phyloP scores from a whole-genome alignment of 768 basidiomycete genomes.

The Suillus lakei region DNA sequence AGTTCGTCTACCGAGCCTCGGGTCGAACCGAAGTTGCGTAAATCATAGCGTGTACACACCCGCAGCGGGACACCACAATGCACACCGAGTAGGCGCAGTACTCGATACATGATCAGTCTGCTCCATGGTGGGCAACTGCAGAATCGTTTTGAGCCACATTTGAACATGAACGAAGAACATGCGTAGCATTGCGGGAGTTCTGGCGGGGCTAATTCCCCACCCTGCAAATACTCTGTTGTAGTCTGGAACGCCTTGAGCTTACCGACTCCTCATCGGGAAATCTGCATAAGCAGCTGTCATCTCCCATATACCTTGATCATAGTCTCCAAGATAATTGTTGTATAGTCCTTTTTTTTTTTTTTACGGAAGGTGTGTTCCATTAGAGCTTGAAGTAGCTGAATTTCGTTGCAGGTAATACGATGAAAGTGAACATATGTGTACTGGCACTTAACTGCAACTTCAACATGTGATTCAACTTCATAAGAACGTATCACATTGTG shows the following conservation, averaged over 20 bases:
- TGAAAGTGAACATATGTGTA: not conserved
- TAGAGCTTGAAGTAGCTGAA: not conserved
- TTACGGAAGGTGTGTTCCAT: not conserved
- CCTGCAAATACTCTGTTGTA: not conserved
- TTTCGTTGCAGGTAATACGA: not conserved
- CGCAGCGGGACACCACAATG: slow-evolving; percentile 36
- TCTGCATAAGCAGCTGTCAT: not conserved
- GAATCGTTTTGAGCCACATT: not conserved
- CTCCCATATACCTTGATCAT: not conserved
- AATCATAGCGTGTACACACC: slow-evolving; percentile 42
- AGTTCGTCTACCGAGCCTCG: slow-evolving; percentile 44
- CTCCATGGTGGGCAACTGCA: not conserved
- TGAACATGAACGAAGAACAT: not conserved
- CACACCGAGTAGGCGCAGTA: slow-evolving; percentile 19
- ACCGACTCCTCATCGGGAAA: not conserved
- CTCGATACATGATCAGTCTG: not conserved
- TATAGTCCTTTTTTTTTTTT: not conserved
- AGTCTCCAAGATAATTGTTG: not conserved
- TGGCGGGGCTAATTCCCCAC: not conserved
- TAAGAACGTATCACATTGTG: not conserved
- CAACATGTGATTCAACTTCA: not conserved
- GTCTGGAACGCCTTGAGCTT: not conserved
- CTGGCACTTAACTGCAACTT: not conserved
- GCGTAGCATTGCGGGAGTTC: not conserved
- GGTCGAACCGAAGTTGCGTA: slow-evolving; percentile 44